Evolutionary conservation across 352 stramenopile genomes (phyloP), one percentile per base, ranked within the genome.

Genomic region (Phytophthora syringae): DNA sequence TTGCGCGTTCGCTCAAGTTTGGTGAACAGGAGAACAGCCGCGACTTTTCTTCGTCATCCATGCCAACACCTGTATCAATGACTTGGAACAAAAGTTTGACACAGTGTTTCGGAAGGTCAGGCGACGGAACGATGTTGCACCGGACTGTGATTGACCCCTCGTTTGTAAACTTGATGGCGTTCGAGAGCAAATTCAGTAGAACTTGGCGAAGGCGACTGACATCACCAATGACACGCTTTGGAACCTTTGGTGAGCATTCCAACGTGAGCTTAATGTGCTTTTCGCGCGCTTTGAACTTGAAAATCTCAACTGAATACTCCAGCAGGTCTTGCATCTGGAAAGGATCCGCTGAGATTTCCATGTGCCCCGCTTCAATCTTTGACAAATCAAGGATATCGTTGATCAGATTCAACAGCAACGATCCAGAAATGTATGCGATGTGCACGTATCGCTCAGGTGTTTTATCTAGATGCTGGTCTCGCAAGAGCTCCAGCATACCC

Each of bases 331-430:
- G 55, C 76, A 96, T 80, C 63, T 94, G 72, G 61, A 86, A 85
- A 54, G 79, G 86, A 72, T 96, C 82, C 48, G 80, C 74, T 59
- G 81, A 84, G 63, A 95, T 82, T 62, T 93, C 79, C 76, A 89
- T 81, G 69, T 91, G 93, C 0, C 90, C 90, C 18, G 94, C 91
- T 79, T 98, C 92, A 74, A 97, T 97, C 66, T 94, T 94, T 4
- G 90, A 95, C 42, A 95, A 73, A 67, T 96, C 88, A 15, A 96
- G 77, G 52, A 96, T 96, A 56, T 96, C 88, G 68, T 96, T 91
- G 62, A 91, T 91, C 18, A 91, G 39, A 61, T 89, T 91, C 16
- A 91, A 68, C 44, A 91, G 52, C 21, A 91, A 56, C 21, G 78
- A 88, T 2, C 82, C 82, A 4, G 80, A 89, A 48, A 89, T 81